Evolutionary conservation across 331 rosid genomes (phyloP).

Genomic region (Quercus lobata): DNA sequence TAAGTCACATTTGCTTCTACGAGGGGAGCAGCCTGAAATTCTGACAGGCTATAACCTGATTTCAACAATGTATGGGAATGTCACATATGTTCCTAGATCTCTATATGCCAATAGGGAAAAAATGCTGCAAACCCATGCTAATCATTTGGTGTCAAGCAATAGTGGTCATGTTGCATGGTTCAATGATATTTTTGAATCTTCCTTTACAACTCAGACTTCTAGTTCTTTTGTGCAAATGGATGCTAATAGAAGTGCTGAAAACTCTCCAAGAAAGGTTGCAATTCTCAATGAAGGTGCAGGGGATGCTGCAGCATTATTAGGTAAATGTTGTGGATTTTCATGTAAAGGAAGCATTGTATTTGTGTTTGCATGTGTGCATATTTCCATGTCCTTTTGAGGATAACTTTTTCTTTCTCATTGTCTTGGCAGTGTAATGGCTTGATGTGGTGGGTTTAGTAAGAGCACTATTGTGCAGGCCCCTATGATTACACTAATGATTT

Average conservation of each 20-base stretch:
- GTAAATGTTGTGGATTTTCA: constrained; percentile 37
- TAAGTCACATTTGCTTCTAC: constrained; percentile 69
- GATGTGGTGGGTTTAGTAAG: background rate
- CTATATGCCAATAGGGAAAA: constrained; percentile 67
- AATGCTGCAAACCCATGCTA: constrained; percentile 66
- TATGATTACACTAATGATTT: no score
- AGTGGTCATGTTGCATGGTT: constrained; percentile 48
- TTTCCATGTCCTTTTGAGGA: constrained; percentile 2
- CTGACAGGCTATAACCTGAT: constrained; percentile 91
- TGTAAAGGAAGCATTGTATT: background rate
- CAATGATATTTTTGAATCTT: constrained; percentile 54
- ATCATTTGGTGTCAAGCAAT: constrained; percentile 42
- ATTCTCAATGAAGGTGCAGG: constrained; percentile 94
- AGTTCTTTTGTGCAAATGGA: constrained; percentile 30
- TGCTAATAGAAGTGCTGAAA: constrained; percentile 32
- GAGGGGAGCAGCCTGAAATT: constrained; percentile 90
- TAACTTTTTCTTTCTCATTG: background rate
- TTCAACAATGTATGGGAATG: constrained; percentile 80
- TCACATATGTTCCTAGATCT: constrained; percentile 70
- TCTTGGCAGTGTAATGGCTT: background rate
- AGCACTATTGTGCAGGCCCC: background rate
- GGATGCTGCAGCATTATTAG: constrained; percentile 84
- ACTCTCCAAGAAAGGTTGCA: constrained; percentile 47
- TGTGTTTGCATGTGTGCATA: background rate
- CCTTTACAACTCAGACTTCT: constrained; percentile 28